Percentiles rank a stretch among this genome's conserved stretches.
These are phyloP conservation scores for Dryas octopetala DNA, from an alignment of 306 rosid genomes.

Conservation along the genomic window DNA sequence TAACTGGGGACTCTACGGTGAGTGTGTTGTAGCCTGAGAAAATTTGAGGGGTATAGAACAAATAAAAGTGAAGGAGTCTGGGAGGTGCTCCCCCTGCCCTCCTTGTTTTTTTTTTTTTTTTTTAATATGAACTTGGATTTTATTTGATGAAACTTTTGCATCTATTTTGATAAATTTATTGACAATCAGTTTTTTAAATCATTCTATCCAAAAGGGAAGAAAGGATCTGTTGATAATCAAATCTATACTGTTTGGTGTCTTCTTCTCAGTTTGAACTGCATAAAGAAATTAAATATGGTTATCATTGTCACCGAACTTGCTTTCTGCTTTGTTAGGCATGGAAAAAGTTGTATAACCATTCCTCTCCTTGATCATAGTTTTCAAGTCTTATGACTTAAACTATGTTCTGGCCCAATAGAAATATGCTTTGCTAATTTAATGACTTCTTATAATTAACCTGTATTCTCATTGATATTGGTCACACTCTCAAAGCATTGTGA, in stretches of 20 bases:
- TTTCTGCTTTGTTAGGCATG: neutral
- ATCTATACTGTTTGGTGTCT: neutral
- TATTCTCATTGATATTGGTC: neutral
- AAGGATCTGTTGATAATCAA: too few species aligned
- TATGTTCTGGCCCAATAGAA: neutral
- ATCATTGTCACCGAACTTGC: neutral
- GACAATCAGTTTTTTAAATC: neutral
- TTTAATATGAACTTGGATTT: neutral
- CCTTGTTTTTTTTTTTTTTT: too few species aligned
- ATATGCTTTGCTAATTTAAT: neutral
- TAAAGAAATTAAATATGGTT: neutral
- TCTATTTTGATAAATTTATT: neutral
- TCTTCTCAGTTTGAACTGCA: neutral
- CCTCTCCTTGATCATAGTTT: neutral
- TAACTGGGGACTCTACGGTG: neutral
- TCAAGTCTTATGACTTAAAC: neutral
- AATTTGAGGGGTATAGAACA: neutral
- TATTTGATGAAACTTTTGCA: neutral
- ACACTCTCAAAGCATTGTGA: neutral
- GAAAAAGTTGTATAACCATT: neutral
- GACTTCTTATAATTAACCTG: neutral
- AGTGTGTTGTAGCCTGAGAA: neutral
- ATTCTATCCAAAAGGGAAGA: neutral
- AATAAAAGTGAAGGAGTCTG: neutral
- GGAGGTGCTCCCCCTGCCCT: too few species aligned